Evolutionary conservation across 164 flowering plant species (phyloP), one percentile per base, ranked within the genome.

Genomic region (Vitis rotundifolia): DNA sequence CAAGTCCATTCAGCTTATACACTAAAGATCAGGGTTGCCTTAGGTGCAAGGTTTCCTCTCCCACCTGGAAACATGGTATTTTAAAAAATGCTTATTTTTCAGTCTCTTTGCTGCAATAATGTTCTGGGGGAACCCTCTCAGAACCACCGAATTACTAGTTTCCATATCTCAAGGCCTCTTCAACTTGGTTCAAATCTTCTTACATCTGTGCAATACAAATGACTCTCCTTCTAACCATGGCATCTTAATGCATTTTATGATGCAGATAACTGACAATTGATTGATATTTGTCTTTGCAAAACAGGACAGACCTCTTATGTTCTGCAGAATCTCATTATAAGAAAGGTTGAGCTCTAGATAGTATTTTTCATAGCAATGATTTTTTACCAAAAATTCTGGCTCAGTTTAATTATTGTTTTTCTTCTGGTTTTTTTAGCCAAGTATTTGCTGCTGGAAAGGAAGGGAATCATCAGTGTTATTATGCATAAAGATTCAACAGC

Each of bases 401-500:
- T 75, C 13, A 75, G 60, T 67, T 62, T 11, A 52, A 15, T 68
- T 12, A 29, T 37, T 64, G 5, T 72, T 11, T 55, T 11, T 37
- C 28, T 70, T 15, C 61, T 72, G 28, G 14, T 67, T 47, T 66
- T 71, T 78, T 15, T 73, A 96, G 98, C 51, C 6, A 91, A 80
- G 67, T 93, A 96, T 76, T 68, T 93, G 74, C 83, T 93, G 6
- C 65, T 86, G 75, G 82, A 84, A 74, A 87, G 77, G 70, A 80
- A 83, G 50, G 87, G 89, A 61, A 71, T 59, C 16, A 71, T 91
- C 72, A 76, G 66, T 49, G 70, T 91, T 54, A 51, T 92, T 69
- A 51, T 83, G 68, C 98, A 92, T 70, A 96, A 85, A 76, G 77
- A 89, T 68, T 81, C 98, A 15, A 81, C 86, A 48, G 79, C 92